Evolutionary conservation across 768 basidiomycete species (phyloP), one percentile per base, ranked within the genome.

Genomic region (Tricholoma terreum): DNA sequence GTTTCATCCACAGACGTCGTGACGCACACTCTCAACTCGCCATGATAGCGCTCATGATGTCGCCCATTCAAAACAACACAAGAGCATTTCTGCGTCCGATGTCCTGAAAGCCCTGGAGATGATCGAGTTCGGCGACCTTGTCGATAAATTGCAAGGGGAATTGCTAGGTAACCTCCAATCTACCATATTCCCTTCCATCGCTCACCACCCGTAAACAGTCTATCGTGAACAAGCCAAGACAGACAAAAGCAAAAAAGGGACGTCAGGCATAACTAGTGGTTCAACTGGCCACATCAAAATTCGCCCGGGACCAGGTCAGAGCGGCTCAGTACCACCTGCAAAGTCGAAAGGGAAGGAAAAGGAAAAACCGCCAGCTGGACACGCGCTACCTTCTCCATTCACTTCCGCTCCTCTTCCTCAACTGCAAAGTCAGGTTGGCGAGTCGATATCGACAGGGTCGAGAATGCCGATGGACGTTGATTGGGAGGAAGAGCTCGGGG

Each of bases 91-190:
- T 5, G 92, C 92, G 0, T 86, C 92, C 0, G 94, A 96, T 66
- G 92, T 97, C 0, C 82, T 95, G 59, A 91, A 89, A 67, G 94
- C 91, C 0, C 79, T 94, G 8, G 91, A 93, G 66, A 74, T 83
- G 55, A 80, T 92, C 34, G 87, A 92, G 61, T 86, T 93, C 61
- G 82, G 83, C 2, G 89, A 92, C 65, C 73, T 92, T 42, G 80
- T 85, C 0, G 80, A 83, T 33, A 73, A 75, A 42, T 75, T 92
- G 3, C 84, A 87, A 58, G 72, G 65, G 0, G 90, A 93, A 66
- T 79, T 93, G 8, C 73, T 80, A 57, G 73, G 92, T 87, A 56
- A 60, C 80, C 73, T 27, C 1, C n/a, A 21, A 17, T 9, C 15
- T 36, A 46, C 21, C 19, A 24, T 6, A 3, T 35, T 10, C 33